Conservation (phyloP, 2,329 filamentous ascomycete genomes). For the Neopestalotiopsis sp. region DNA sequence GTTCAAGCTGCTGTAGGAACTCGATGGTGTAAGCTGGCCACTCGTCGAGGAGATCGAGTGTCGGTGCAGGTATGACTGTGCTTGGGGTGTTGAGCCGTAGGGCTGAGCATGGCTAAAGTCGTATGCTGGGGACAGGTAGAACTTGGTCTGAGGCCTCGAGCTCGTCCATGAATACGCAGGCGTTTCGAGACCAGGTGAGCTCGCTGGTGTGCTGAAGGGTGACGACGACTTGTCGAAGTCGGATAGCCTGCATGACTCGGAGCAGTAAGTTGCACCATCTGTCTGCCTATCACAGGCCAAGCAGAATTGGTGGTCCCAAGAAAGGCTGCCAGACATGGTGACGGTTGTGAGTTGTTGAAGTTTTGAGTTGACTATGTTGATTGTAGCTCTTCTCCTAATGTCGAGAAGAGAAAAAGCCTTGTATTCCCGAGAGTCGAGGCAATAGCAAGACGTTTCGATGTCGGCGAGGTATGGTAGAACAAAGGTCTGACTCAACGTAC, state of each 20-base stretch:
- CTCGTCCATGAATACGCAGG: conserved; percentile 57
- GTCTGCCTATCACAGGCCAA: conserved; percentile 92
- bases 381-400: not conserved
- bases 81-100: conserved; percentile 56
- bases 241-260: conserved; percentile 85
- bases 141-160: conserved; percentile 48
- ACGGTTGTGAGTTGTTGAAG: not conserved
- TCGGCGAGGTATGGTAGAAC: not conserved
- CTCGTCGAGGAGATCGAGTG: conserved; percentile 38
- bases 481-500: not conserved
- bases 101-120: conserved; percentile 72
- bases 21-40: conserved; percentile 68
- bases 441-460: not conserved
- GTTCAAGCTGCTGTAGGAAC: conserved; percentile 83
- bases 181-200: conserved; percentile 58
- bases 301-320: conserved; percentile 91
- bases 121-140: conserved; percentile 76
- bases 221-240: conserved; percentile 76
- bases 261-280: conserved; percentile 84
- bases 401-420: not conserved
- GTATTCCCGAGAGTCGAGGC: not conserved
- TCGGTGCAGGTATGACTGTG: conserved; percentile 43
- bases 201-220: conserved; percentile 60
- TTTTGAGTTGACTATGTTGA: not conserved
- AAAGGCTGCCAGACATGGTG: conserved; percentile 59